phyloP scores from a whole-genome alignment of 495 filamentous ascomycete genomes.

The Aspergillus kassunensis region DNA sequence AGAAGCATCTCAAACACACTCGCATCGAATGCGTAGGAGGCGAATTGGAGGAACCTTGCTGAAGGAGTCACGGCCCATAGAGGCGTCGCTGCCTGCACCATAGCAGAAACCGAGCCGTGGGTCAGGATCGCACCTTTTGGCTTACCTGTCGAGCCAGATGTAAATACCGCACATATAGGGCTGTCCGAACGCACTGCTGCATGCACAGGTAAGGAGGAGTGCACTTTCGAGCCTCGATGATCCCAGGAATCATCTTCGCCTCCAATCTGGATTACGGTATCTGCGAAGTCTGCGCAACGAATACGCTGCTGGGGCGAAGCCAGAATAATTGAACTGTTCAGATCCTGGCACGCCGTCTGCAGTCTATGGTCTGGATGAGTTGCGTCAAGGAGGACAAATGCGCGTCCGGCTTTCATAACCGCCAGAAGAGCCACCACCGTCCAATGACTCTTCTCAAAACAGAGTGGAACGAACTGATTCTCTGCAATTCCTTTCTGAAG shows the following conservation, averaged over 20 bases:
- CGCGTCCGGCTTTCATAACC: constrained; percentile 45
- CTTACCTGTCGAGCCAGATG: constrained; percentile 35
- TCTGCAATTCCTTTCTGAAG: constrained; percentile 27
- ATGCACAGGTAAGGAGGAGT: not conserved
- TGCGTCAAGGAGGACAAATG: constrained; percentile 43
- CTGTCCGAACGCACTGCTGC: too few species aligned
- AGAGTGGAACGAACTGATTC: constrained; percentile 37
- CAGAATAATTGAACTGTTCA: not conserved
- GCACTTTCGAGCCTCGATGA: not conserved
- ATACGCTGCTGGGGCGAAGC: not conserved
- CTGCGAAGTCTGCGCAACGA: not conserved
- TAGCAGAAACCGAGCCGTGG: constrained; percentile 19
- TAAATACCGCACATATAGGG: constrained; percentile 36
- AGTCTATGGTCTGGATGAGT: constrained; percentile 33
- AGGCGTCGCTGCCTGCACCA: not conserved
- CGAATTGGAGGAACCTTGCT: not conserved
- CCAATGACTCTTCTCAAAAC: constrained; percentile 40
- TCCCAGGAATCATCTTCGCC: not conserved
- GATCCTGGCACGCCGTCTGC: constrained; percentile 19
- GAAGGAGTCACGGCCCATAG: too few species aligned
- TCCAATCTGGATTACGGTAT: not conserved
- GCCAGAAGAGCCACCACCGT: constrained; percentile 34
- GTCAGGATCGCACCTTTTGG: constrained; percentile 41
- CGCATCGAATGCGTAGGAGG: not conserved
- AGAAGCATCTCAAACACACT: not conserved